Percentiles rank a stretch among this genome's conserved stretches.
These are phyloP conservation scores for Penicillium sp. DNA, from an alignment of 2,329 filamentous ascomycete species.

Conservation along the genomic window DNA sequence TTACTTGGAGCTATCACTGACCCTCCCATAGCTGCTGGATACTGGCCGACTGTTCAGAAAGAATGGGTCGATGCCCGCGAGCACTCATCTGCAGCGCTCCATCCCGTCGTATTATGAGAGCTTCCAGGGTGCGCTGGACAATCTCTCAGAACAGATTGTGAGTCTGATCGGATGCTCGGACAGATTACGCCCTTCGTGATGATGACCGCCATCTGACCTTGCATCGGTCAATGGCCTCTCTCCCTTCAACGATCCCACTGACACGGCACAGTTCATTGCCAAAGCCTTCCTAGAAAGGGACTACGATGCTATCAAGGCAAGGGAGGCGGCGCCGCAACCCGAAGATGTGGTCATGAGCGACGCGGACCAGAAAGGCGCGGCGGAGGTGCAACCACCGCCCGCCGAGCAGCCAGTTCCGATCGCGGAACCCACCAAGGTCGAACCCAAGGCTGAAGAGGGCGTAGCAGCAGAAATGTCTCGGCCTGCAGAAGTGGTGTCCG, in stretches of 20 bases:
- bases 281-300: slow-evolving; percentile 45
- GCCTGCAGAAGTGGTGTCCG: slow-evolving; percentile 11
- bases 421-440: slow-evolving; percentile 17
- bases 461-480: slow-evolving; percentile 9
- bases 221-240: slow-evolving; percentile 2
- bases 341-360: slow-evolving; percentile 34
- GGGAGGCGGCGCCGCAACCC: slow-evolving; percentile 27
- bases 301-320: slow-evolving; percentile 38
- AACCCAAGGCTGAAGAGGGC: slow-evolving; percentile 17
- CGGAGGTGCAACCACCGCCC: slow-evolving; percentile 15
- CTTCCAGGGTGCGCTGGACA: slow-evolving; percentile 42
- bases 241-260: slow-evolving; percentile 1
- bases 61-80: slow-evolving; percentile 34
- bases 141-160: slow-evolving; percentile 45
- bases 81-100: slow-evolving; percentile 36
- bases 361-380: slow-evolving; percentile 14
- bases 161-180: slow-evolving; percentile 13
- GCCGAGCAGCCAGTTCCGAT: slow-evolving; percentile 18
- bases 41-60: slow-evolving; percentile 43
- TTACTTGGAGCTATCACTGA: slow-evolving; percentile 13
- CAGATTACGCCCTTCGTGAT: background rate
- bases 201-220: background rate
- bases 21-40: slow-evolving; percentile 38
- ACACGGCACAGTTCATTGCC: slow-evolving; percentile 38
- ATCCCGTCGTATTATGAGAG: slow-evolving; percentile 40